Evolutionary conservation across 2,329 filamentous ascomycete genomes (phyloP), one percentile per base, ranked within the genome.

Genomic region (Ustulina deusta): DNA sequence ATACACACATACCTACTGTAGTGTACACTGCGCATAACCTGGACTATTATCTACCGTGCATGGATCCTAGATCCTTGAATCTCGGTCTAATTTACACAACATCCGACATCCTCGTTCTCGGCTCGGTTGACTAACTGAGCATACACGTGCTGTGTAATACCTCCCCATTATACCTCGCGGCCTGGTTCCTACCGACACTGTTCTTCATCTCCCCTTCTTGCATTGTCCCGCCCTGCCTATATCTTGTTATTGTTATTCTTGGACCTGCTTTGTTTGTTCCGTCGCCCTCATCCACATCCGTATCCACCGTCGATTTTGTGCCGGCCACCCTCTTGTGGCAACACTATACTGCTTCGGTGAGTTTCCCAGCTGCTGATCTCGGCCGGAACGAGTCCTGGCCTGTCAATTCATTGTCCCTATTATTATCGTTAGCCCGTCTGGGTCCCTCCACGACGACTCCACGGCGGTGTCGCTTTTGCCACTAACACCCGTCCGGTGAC

Each of bases 401-500:
- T 70, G 68, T 71, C 66, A 65, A 71, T 72, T 60, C 67, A 69
- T 68, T 62, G 67, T 71, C 60, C 51, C 56, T 65, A 61, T 69
- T 66, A 61, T 63, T 65, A 60, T 66, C 70, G 61, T 61, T 55
- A 66, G 60, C 60, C 65, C 65, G 54, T 68, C 62, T 69, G 61
- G 68, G 63, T 59, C 65, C 56, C 59, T 65, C 69, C 38, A 56
- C 36, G 54, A 20, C 36, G 29, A 11, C 36, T 56, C 54, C 51
- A 54, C 63, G 68, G 68, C 66, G 70, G 64, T 70, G 71, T 70
- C 68, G 66, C 69, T 71, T 70, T 72, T 64, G 69, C 71, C 69
- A 72, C 71, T 72, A 72, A 69, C 65, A 69, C 71, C 68, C 69
- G 65, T 72, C 71, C 66, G 69, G 69, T 72, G 71, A 72, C 71